Evolutionary conservation across 495 filamentous ascomycete genomes (phyloP).

Genomic region (Symbiotaphrina buchneri): DNA sequence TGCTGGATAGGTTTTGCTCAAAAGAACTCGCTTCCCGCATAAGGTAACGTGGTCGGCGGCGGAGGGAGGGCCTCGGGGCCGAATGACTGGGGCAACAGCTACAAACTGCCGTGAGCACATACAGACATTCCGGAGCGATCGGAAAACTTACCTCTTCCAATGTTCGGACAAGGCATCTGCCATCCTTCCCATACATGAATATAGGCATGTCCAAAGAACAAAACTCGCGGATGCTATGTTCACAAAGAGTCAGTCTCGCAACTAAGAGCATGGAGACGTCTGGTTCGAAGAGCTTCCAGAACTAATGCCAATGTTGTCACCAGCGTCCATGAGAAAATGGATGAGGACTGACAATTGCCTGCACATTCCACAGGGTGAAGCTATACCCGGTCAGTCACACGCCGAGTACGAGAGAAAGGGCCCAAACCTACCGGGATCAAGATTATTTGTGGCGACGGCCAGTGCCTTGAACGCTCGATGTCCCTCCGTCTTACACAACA

Average conservation of each 20-base stretch:
- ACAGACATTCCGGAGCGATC: background rate
- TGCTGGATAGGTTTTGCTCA: too few species aligned
- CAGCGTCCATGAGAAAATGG: too few species aligned
- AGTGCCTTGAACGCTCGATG: conserved; percentile 54
- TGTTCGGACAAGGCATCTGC: conserved; percentile 42
- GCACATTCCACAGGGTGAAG: conserved; percentile 27
- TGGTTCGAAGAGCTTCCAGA: too few species aligned
- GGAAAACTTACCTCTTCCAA: conserved; percentile 39
- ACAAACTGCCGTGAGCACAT: conserved; percentile 1
- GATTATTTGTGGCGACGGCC: conserved; percentile 67
- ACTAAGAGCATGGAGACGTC: too few species aligned
- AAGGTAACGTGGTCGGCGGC: too few species aligned
- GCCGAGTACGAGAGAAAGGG: too few species aligned
- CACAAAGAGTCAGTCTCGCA: background rate
- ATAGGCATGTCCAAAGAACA: conserved; percentile 42
- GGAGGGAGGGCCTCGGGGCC: conserved; percentile 10
- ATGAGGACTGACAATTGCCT: conserved; percentile 20
- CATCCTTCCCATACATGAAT: conserved; percentile 77
- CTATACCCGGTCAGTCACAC: too few species aligned
- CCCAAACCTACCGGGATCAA: conserved; percentile 38
- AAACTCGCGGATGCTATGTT: conserved; percentile 58
- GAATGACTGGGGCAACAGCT: conserved; percentile 11
- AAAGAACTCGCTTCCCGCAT: too few species aligned
- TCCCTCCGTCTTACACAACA: conserved; percentile 25
- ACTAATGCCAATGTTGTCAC: too few species aligned